Evolutionary conservation across 495 filamentous ascomycete species (phyloP), one percentile per base, ranked within the genome.

Genomic region (Haplographium delicatum): DNA sequence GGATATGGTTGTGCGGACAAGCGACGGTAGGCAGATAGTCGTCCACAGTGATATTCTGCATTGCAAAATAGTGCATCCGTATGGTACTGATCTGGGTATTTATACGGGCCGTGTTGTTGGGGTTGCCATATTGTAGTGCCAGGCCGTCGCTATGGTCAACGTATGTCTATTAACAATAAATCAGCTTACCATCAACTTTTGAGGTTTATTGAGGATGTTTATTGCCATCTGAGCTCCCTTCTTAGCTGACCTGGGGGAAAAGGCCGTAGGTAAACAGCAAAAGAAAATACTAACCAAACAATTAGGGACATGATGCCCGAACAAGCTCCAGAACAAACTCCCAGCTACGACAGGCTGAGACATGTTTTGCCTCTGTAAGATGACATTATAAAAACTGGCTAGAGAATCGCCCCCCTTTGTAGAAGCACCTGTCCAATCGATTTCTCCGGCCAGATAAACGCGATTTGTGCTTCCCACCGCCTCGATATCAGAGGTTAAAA

Each of bases 251-350:
- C n/a, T n/a, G n/a, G n/a, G n/a, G n/a, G n/a, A n/a, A n/a, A n/a
- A n/a, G n/a, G n/a, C n/a, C n/a, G n/a, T n/a, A n/a, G n/a, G n/a
- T 7, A 35, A 2, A 8, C n/a, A 45, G 11, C 11, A 37, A 28
- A 20, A 35, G 13, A 23, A 13, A 26, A 50, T 24, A 15, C 56
- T 63, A 62, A 72, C 68, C 23, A 51, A 49, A 55, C 75, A 79
- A 57, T 76, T 62, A 0, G 73, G 73, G 13, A 70, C 72, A 49
- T 76, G 67, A 48, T 70, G 72, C n/a, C 68, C 69, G 55, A 79
- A 79, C 26, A 75, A 56, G 41, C 69, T 72, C 73, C 73, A 76
- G 53, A 75, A 75, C 15, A 71, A 35, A 55, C 75, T 72, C 1
- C 74, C 75, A 2, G 61, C 62, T 19, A 67, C 67, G 1, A 63